phyloP scores from a whole-genome alignment of 1,139 yeast species.

The Kodamaea suecica region DNA sequence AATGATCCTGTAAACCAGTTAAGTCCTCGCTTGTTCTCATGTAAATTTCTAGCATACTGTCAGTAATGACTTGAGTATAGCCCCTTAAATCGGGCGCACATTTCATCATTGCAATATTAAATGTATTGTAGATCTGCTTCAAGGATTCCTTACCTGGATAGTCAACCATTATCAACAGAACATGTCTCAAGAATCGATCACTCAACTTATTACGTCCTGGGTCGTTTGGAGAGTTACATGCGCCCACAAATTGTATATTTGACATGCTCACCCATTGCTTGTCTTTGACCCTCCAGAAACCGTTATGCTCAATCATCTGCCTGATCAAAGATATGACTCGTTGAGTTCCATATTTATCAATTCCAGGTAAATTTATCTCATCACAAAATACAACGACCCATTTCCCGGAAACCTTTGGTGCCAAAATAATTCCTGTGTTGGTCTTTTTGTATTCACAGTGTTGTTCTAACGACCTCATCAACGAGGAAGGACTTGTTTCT shows the following conservation, averaged over 20 bases:
- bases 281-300: conserved; percentile 70
- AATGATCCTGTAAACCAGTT: conserved; percentile 48
- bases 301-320: conserved; percentile 68
- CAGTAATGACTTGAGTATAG: conserved; percentile 50
- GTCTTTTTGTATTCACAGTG: conserved; percentile 61
- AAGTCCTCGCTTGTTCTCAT: conserved; percentile 40
- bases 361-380: conserved; percentile 79
- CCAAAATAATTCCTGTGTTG: conserved; percentile 48
- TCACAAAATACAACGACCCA: conserved; percentile 89
- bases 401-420: conserved; percentile 63
- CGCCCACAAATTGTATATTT: conserved; percentile 82
- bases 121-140: conserved; percentile 61
- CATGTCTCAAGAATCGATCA: conserved; percentile 67
- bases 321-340: conserved; percentile 70
- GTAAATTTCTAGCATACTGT: conserved; percentile 69
- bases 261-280: conserved; percentile 66
- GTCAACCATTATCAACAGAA: conserved; percentile 68
- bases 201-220: conserved; percentile 65
- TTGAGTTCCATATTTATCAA: conserved; percentile 77
- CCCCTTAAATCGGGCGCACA: conserved; percentile 62
- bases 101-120: conserved; percentile 57
- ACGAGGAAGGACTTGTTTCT: conserved; percentile 64
- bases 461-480: conserved; percentile 69
- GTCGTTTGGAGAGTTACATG: conserved; percentile 88
- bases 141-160: conserved; percentile 73